Evolutionary conservation across 257 asterid genomes (phyloP), one percentile per base, ranked within the genome.

Genomic region (Gardenia jasminoides): DNA sequence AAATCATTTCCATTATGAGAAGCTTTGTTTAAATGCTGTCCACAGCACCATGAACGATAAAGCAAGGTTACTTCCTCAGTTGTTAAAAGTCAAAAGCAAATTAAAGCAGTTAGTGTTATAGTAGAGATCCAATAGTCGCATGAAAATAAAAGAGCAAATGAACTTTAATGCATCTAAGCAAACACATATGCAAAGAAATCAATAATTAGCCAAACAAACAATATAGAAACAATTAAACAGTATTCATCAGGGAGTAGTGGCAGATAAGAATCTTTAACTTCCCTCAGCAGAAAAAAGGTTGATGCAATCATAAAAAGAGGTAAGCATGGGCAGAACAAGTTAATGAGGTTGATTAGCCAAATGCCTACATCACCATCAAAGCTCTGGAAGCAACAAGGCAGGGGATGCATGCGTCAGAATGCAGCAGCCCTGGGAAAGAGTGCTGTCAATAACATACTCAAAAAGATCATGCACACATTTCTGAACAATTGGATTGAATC

Each of bases 371-470:
- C 82, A 65, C 75, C 83, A 72, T 83, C 80, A 66, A 76, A 76
- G 79, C 71, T 83, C 72, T 44, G 74, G 82, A 83, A 70, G 79
- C 30, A 61, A 52, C 79, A 61, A 76, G 79, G 84, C 86, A 67
- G 76, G 79, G 72, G 78, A 56, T 76, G 79, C 83, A 71, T 65
- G 82, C 86, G 64, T 83, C 81, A 77, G 33, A 72, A 76, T 72
- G 77, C 67, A 54, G 77, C 84, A 54, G 77, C 84, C 84, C 82
- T 80, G 82, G 82, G 73, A 73, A 83, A 83, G 74, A 75, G 76
- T 77, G 71, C 50, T 33, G 84, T 80, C 78, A 71, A 78, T 67
- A 79, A 79, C 79, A 48, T 58, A 65, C 81, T 79, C 66, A 47
- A 24, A 59, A 74, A 70, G 73, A 68, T 72, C 80, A 82, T 66